phyloP scores from a whole-genome alignment of 2,329 filamentous ascomycete genomes.

The Fusarium udum region DNA sequence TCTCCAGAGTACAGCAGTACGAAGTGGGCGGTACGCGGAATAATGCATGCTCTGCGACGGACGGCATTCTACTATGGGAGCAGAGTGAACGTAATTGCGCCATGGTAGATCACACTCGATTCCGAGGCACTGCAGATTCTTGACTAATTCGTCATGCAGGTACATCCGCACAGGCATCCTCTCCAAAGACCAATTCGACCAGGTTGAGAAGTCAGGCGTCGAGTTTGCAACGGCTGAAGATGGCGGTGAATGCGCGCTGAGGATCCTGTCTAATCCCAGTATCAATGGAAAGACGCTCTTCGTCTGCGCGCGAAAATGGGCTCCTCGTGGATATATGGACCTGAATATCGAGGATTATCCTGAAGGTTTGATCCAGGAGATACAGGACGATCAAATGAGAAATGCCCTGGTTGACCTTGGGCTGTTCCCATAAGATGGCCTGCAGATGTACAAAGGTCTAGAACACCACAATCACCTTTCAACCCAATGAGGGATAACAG shows the following conservation, averaged over 20 bases:
- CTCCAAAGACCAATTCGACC: neutral
- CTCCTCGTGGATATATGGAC: neutral
- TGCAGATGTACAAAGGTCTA: neutral
- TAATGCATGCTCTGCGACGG: constrained; percentile 5
- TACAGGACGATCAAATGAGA: constrained; percentile 1
- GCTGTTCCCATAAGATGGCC: neutral
- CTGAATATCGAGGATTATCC: constrained; percentile 2
- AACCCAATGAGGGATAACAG: neutral
- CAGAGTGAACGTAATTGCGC: neutral
- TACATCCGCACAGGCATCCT: constrained; percentile 2
- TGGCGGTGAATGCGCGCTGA: neutral
- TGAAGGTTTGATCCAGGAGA: neutral
- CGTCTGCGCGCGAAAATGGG: constrained; percentile 2
- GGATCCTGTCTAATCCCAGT: neutral
- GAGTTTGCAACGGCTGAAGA: neutral
- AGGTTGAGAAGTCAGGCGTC: neutral
- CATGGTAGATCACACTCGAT: neutral
- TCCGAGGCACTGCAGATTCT: no score
- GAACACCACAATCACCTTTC: neutral
- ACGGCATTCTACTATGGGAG: neutral
- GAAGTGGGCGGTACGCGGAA: constrained; percentile 7
- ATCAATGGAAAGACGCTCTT: neutral
- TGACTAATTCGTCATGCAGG: rapidly evolving
- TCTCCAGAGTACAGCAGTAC: constrained; percentile 8
- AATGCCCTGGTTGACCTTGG: neutral